Evolutionary conservation across 179 eudicot species (phyloP), one percentile per base, ranked within the genome.

Genomic region (Spergularia azorica): DNA sequence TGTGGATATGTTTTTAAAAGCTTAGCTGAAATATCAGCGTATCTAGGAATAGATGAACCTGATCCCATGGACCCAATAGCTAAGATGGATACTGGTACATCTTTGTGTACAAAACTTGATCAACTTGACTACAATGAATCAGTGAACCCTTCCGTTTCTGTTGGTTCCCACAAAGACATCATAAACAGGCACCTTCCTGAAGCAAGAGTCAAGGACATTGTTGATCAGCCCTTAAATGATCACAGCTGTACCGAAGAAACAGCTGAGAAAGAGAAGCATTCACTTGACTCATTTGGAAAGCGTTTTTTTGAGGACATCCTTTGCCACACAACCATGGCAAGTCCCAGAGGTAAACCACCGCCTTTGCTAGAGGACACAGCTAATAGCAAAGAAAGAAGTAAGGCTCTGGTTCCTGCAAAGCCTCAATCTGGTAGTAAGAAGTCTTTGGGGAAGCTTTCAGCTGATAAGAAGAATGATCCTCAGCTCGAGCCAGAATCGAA

Each of bases 401-500:
- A 36, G 80, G 75, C 73, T 70, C 26, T 50, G 55, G 78, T 74
- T 79, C 48, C 75, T 70, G 78, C 48, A 67, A 66, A 62, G 51
- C 71, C 65, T 26, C 75, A 71, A 48, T 63, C 81, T 75, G 63
- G 13, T 76, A 12, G 51, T 21, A 78, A 81, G 66, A 82, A 79
- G 75, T 75, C 75, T 71, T 67, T 64, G 67, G 20, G 57, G 36
- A 80, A 74, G 69, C n/a, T 77, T 63, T 62, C 84, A 61, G 77
- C 79, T 60, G 68, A 71, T 55, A 61, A 66, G 56, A 73, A 81
- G 48, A 59, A 71, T 63, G 81, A 61, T 69, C 86, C 41, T 54
- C 79, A 63, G 67, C 81, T 50, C 73, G 79, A 82, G 71, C 56
- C 67, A 71, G 63, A 64, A 52, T 78, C 73, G 75, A 78, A 73